Percentiles rank a stretch among this genome's conserved stretches.
Evolutionary conservation across 306 rosid genomes (phyloP).

Genomic region (Sicyos baderoa): DNA sequence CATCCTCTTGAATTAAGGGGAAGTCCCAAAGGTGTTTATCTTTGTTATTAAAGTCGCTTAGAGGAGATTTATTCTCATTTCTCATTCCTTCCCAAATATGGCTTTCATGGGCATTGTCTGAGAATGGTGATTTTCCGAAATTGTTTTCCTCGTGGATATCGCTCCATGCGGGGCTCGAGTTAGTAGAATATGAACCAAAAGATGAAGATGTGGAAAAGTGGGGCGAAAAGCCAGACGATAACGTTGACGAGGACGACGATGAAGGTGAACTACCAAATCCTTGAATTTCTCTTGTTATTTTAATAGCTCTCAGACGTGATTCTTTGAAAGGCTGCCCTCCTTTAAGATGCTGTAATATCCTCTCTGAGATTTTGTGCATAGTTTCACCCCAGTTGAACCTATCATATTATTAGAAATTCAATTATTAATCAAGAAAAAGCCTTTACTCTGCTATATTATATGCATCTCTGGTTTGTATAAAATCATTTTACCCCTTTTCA

Average conservation of each 20-base stretch:
- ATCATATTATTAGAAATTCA: slow-evolving; percentile 1
- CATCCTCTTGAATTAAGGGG: slow-evolving; percentile 30
- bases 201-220: slow-evolving; percentile 32
- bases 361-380: slow-evolving; percentile 54
- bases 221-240: slow-evolving; percentile 12
- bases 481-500: slow-evolving; percentile 43
- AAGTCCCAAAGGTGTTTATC: slow-evolving; percentile 36
- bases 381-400: slow-evolving; percentile 72
- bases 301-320: slow-evolving; percentile 65
- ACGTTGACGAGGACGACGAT: slow-evolving; percentile 21
- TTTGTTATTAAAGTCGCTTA: slow-evolving; percentile 7
- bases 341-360: slow-evolving; percentile 38
- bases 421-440: not conserved
- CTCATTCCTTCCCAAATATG: slow-evolving; percentile 21
- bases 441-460: not conserved
- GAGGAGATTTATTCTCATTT: slow-evolving; percentile 4
- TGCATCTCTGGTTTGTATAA: not conserved
- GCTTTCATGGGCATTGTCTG: not conserved
- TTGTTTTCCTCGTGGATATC: not conserved
- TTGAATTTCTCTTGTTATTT: slow-evolving; percentile 61
- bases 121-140: not conserved
- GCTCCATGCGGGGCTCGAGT: slow-evolving; percentile 23
- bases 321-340: slow-evolving; percentile 35
- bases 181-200: slow-evolving; percentile 39
- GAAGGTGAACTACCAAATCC: not conserved